Conservation (phyloP, 2,329 filamentous ascomycete genomes). For the Exophiala sideris region DNA sequence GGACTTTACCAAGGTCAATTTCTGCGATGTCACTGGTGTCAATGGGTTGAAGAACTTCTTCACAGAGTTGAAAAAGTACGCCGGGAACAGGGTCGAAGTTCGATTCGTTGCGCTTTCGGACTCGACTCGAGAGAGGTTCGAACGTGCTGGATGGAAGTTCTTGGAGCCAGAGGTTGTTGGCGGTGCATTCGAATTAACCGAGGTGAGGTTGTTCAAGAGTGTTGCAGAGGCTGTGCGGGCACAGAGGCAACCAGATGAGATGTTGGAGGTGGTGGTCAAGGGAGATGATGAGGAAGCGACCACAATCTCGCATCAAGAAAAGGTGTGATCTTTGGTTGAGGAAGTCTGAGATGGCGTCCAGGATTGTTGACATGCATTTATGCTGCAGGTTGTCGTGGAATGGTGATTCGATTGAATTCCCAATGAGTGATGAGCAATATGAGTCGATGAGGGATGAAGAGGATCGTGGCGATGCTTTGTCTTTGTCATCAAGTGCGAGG, state of each 20-base stretch:
- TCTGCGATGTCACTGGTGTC: conserved; percentile 54
- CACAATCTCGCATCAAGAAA: conserved; percentile 18
- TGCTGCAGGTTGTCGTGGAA: neutral
- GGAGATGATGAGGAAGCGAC: conserved; percentile 18
- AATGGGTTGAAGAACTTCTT: conserved; percentile 49
- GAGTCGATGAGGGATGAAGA: too few relatives aligned
- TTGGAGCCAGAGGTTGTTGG: conserved; percentile 13
- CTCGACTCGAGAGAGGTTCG: conserved; percentile 36
- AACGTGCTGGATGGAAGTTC: conserved; percentile 35
- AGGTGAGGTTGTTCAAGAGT: conserved; percentile 18
- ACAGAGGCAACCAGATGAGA: conserved; percentile 11
- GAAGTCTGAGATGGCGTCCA: neutral
- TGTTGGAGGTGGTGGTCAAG: conserved; percentile 22
- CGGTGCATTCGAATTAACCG: conserved; percentile 5
- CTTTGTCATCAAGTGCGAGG: too few relatives aligned
- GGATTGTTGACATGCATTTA: neutral
- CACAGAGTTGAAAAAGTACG: conserved; percentile 49
- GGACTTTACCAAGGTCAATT: conserved; percentile 52
- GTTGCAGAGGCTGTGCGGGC: conserved; percentile 20
- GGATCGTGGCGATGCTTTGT: too few relatives aligned
- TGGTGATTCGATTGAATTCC: too few relatives aligned
- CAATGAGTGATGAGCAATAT: too few relatives aligned
- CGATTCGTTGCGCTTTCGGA: conserved; percentile 50
- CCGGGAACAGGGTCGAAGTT: conserved; percentile 46
- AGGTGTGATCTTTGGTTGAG: conserved; percentile 6